phyloP scores from a whole-genome alignment of 202 grass and related monocot species.

The Schoenoplectus tabernaemontani region DNA sequence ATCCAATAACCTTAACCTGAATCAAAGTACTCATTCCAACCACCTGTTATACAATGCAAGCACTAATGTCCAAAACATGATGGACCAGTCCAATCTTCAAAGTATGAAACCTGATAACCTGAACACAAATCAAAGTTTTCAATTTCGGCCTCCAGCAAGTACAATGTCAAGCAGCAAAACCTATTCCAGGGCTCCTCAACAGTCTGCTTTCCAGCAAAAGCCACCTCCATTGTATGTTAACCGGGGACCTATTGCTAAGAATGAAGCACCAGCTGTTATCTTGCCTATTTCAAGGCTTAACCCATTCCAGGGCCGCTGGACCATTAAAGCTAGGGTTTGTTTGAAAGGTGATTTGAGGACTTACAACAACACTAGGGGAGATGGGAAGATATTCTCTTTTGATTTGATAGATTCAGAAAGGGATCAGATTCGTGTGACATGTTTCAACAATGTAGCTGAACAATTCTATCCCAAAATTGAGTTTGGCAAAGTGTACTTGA shows the following conservation, averaged over 20 bases:
- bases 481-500: constrained; percentile 75
- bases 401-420: constrained; percentile 69
- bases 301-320: constrained; percentile 56
- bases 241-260: constrained; percentile 49
- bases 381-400: constrained; percentile 77
- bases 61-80: not conserved
- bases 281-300: constrained; percentile 66
- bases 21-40: not conserved
- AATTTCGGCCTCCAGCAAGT: constrained; percentile 33
- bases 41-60: constrained; percentile 6
- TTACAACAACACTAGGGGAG: constrained; percentile 31
- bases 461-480: constrained; percentile 54
- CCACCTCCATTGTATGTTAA: constrained; percentile 52
- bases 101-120: not conserved
- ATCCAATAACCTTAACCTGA: not conserved
- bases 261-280: constrained; percentile 37
- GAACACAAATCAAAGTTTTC: constrained; percentile 18
- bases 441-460: constrained; percentile 47
- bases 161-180: constrained; percentile 17
- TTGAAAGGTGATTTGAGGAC: constrained; percentile 42
- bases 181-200: constrained; percentile 22
- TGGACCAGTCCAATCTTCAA: constrained; percentile 1
- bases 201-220: constrained; percentile 43
- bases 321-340: constrained; percentile 81
- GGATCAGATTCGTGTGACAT: constrained; percentile 66